Conservation (phyloP, 2,329 filamentous ascomycete species). For the Fusarium sp. region DNA sequence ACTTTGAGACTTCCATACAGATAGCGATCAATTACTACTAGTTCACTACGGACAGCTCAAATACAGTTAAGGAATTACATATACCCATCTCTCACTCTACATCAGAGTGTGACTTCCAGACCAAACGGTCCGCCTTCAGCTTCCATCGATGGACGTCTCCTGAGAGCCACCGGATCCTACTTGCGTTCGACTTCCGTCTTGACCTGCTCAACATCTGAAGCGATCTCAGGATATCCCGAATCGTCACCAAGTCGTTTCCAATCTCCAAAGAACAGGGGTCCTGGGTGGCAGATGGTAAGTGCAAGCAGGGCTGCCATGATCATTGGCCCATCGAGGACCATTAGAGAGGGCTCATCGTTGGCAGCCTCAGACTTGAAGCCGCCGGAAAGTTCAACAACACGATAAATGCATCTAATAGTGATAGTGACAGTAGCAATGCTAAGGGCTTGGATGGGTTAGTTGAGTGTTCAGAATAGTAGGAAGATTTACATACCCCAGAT, state of each 20-base stretch:
- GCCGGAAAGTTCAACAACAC: constrained; percentile 31
- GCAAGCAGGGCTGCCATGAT: constrained; percentile 27
- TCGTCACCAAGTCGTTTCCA: neutral
- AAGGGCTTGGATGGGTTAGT: too few relatives aligned
- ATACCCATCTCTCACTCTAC: neutral
- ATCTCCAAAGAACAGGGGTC: neutral
- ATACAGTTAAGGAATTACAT: neutral
- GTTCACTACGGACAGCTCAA: too few relatives aligned
- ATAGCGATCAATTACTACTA: neutral
- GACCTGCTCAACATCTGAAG: neutral
- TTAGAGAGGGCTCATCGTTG: constrained; percentile 34
- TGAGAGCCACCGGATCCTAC: neutral
- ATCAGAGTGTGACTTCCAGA: too few relatives aligned
- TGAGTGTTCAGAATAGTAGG: neutral
- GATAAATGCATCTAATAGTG: constrained; percentile 32
- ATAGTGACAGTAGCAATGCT: neutral
- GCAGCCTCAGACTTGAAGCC: constrained; percentile 33
- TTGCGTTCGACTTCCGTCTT: neutral
- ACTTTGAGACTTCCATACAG: neutral
- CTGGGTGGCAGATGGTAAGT: constrained; percentile 30
- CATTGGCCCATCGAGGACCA: constrained; percentile 39
- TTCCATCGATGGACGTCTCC: neutral
- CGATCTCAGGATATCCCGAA: neutral
- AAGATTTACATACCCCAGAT: neutral
- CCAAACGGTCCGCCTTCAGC: neutral